phyloP scores from a whole-genome alignment of 2,329 filamentous ascomycete genomes.

The Phialophora chinensis region DNA sequence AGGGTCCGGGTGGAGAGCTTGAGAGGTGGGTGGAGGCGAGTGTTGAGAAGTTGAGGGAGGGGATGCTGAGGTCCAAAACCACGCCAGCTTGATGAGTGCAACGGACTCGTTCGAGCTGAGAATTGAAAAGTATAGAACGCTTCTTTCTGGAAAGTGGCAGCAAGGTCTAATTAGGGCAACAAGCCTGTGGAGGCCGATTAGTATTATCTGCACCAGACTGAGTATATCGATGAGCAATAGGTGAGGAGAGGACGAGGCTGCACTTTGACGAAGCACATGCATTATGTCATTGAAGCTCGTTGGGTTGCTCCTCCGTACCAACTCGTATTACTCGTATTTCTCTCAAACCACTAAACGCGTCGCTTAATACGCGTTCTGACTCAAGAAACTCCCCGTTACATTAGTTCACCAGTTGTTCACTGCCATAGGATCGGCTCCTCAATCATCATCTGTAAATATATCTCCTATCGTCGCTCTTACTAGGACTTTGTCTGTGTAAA shows the following conservation, averaged over 20 bases:
- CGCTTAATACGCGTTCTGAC: constrained; percentile 23
- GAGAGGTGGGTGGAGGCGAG: constrained; percentile 23
- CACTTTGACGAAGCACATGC: constrained; percentile 1
- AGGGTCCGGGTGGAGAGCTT: constrained; percentile 11
- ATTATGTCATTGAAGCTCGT: constrained; percentile 20
- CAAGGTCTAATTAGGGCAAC: not conserved
- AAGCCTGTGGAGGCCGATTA: not conserved
- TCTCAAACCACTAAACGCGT: constrained; percentile 34
- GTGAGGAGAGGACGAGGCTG: constrained; percentile 14
- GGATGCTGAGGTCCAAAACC: constrained; percentile 36
- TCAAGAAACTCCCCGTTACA: not conserved
- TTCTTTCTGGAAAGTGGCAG: not conserved
- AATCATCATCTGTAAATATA: not conserved
- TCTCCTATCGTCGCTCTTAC: not conserved
- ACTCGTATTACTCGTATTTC: not conserved
- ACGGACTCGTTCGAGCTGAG: not conserved
- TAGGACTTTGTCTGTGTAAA: not conserved
- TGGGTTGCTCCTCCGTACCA: not conserved
- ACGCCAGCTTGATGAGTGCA: constrained; percentile 39
- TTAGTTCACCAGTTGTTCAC: not conserved
- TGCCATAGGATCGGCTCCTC: not conserved
- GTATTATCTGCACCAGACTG: not conserved
- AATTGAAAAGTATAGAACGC: not conserved
- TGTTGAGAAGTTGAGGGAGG: constrained; percentile 18
- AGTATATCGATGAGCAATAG: not conserved